Evolutionary conservation across 495 filamentous ascomycete genomes (phyloP), one percentile per base, ranked within the genome.

Genomic region (Bryoglossum gracile): DNA sequence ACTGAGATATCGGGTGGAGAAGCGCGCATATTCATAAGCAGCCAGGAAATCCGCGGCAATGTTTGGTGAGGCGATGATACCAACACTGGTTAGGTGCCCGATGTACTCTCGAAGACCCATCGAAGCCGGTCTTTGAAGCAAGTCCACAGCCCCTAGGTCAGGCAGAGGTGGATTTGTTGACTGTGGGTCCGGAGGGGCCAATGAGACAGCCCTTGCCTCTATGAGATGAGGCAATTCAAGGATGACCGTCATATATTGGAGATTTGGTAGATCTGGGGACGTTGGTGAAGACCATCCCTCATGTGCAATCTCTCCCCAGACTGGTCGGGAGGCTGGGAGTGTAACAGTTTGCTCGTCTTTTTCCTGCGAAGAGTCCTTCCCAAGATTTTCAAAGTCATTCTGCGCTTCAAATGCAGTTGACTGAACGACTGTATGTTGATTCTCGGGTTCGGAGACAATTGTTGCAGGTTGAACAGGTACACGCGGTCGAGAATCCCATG

Each of bases 151-250:
- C 10, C 77, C 72, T 1, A 81, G 73, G 43, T 77, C 72, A 8
- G 75, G 62, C 32, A 63, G 25, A 5, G 70, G 66, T 21, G 66
- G 66, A 2, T 70, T 55, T 10, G 51, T 54, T 43, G 71, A 75
- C 13, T 59, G 51, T 4, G 68, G 65, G 47, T 89, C 83, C 0
- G 73, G 65, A 0, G 86, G 86, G 1, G 87, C 87, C 32, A 92
- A 72, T 0, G 88, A 85, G 10, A 92, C 81, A 5, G 89, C 92
- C 66, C 89, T 89, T 0, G 89, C 90, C 65, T 98, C 92, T 48
- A 98, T 89, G 18, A 98, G 72, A 58, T 95, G 84, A 2, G 91
- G 86, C 11, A 98, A 71, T 67, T 97, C 94, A 16, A 72, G 68
- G 10, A 98, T 76, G n/a, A 98, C 87, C 0, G 76, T 78, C 32